Evolutionary conservation across 164 flowering plant genomes (phyloP).

Genomic region (Chimonanthus salicifolius): DNA sequence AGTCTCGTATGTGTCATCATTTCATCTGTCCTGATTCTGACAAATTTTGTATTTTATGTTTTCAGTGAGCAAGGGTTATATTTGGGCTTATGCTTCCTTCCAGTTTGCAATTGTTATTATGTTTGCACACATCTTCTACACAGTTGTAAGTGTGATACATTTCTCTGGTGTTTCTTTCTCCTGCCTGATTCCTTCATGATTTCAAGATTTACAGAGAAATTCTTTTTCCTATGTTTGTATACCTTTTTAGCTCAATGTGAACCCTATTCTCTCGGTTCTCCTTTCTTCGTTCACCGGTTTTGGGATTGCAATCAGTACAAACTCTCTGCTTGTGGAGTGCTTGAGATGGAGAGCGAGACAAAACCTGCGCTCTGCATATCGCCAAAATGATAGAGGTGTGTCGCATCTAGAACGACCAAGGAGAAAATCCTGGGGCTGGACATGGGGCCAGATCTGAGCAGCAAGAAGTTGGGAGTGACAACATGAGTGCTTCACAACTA

Average conservation of each 20-base stretch:
- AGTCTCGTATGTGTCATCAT: too few relatives aligned
- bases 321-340: constrained; percentile 65
- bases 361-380: constrained; percentile 21
- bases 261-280: constrained; percentile 59
- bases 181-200: not conserved
- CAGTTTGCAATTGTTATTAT: constrained; percentile 79
- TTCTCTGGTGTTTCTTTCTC: not conserved
- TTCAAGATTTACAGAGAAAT: not conserved
- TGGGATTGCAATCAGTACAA: constrained; percentile 76
- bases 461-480: constrained; percentile 8
- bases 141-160: constrained; percentile 42
- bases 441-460: constrained; percentile 7
- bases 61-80: constrained; percentile 70
- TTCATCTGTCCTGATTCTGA: not conserved
- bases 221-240: not conserved
- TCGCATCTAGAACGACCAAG: constrained; percentile 23
- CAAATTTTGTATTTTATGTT: constrained; percentile 6
- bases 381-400: constrained; percentile 21
- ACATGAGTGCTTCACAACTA: not conserved
- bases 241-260: constrained; percentile 55
- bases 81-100: constrained; percentile 90
- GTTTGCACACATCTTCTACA: constrained; percentile 79
- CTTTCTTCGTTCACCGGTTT: constrained; percentile 85
- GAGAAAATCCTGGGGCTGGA: constrained; percentile 9
- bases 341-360: constrained; percentile 57